phyloP scores from a whole-genome alignment of 805 yeast genomes.

The Dipodascopsis tothii region DNA sequence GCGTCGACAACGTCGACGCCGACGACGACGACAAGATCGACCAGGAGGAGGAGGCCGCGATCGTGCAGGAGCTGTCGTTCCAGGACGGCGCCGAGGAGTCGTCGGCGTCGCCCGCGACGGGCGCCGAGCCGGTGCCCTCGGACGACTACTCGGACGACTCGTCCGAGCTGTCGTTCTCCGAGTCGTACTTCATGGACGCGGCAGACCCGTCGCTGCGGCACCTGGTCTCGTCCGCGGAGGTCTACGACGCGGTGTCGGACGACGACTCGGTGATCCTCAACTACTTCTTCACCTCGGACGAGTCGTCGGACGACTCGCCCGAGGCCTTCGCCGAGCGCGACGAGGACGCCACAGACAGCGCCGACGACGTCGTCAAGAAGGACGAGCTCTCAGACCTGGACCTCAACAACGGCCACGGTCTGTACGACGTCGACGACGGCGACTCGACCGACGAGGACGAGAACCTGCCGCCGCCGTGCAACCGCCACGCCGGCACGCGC shows the following conservation, averaged over 20 bases:
- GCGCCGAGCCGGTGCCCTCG: constrained; percentile 7
- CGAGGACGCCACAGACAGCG: not conserved
- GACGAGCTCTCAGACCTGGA: not conserved
- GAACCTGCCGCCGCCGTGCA: constrained; percentile 65
- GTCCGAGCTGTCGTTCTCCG: constrained; percentile 23
- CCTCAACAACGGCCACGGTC: constrained; percentile 1
- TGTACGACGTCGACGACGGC: constrained; percentile 42
- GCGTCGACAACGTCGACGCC: constrained; percentile 32
- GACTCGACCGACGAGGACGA: constrained; percentile 93
- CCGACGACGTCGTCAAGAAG: not conserved
- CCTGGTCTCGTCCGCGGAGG: constrained; percentile 27
- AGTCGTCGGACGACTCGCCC: constrained; percentile 27
- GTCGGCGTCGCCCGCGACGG: constrained; percentile 1
- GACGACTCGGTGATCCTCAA: constrained; percentile 71
- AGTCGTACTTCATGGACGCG: constrained; percentile 25
- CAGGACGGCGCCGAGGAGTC: constrained; percentile 7
- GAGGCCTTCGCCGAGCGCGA: not conserved
- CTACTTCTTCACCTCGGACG: constrained; percentile 52
- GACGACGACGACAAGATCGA: constrained; percentile 35
- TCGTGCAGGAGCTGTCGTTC: constrained; percentile 21
- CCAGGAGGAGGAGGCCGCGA: constrained; percentile 30
- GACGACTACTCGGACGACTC: constrained; percentile 27
- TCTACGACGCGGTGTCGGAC: constrained; percentile 30
- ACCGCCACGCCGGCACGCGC: constrained; percentile 60
- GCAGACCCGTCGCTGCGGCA: constrained; percentile 24